A percentile compares a stretch with the other conserved stretches of the same genome.
Evolutionary conservation across 257 asterid genomes (phyloP).

Genomic region (Ballota nigra): DNA sequence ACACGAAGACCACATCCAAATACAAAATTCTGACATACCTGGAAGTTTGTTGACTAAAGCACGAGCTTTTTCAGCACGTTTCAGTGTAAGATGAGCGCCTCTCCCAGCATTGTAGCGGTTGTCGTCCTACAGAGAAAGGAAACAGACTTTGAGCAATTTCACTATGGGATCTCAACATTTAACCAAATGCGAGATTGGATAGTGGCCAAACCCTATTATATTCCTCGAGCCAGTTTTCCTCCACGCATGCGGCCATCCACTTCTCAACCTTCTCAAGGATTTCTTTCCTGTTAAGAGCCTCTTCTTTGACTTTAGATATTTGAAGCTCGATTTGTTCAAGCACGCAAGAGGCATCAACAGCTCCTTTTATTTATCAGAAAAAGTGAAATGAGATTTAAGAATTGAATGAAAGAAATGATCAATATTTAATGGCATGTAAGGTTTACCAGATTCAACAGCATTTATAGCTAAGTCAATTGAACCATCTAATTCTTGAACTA

Average conservation of each 20-base stretch:
- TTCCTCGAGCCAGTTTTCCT: conserved; percentile 99
- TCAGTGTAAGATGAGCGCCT: conserved; percentile 95
- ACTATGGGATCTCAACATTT: conserved; percentile 5
- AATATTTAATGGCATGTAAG: conserved; percentile 8
- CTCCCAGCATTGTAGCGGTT: conserved; percentile 96
- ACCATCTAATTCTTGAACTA: conserved; percentile 62
- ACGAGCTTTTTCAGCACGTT: conserved; percentile 99
- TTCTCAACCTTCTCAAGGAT: conserved; percentile 95
- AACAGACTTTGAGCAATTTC: conserved; percentile 22
- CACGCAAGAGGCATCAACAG: conserved; percentile 75
- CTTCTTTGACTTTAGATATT: conserved; percentile 82
- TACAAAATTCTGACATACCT: conserved; percentile 43
- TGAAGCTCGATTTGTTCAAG: conserved; percentile 93
- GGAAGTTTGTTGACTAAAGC: conserved; percentile 86
- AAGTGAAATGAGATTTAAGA: conserved; percentile 24
- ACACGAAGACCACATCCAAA: background rate
- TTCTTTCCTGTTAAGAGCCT: conserved; percentile 87
- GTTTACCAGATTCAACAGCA: conserved; percentile 87
- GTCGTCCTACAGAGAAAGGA: conserved; percentile 59
- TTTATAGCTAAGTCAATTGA: conserved; percentile 59
- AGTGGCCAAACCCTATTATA: conserved; percentile 70
- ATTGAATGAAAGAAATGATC: background rate
- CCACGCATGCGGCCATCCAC: conserved; percentile 94
- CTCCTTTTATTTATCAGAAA: conserved; percentile 44
- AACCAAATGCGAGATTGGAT: conserved; percentile 11